Evolutionary conservation across 805 yeast species (phyloP).

Genomic region (Cyberlindnera amylophila): DNA sequence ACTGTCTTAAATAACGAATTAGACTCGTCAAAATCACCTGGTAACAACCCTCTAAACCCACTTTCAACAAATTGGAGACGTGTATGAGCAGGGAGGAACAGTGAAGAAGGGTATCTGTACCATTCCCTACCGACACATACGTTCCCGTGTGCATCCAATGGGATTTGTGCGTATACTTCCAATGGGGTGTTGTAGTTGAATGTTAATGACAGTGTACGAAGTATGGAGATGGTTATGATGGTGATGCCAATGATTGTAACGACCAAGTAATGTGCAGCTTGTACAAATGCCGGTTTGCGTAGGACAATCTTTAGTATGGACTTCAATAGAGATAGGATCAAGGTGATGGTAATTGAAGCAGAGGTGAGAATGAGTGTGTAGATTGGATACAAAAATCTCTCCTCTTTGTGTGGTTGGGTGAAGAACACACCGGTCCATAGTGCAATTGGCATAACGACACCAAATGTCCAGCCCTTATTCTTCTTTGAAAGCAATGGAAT

Average conservation of each 20-base stretch:
- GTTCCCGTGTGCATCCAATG: constrained; percentile 35
- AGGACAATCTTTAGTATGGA: constrained; percentile 4
- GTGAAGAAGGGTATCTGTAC: constrained; percentile 89
- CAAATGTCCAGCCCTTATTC: constrained; percentile 14
- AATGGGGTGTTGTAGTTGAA: constrained; percentile 74
- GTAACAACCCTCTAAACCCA: constrained; percentile 83
- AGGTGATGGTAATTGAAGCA: constrained; percentile 48
- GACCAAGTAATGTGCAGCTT: not conserved
- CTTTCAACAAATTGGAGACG: constrained; percentile 67
- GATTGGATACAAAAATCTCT: constrained; percentile 82
- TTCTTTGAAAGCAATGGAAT: constrained; percentile 23
- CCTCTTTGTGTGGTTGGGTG: constrained; percentile 88
- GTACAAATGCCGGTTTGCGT: not conserved
- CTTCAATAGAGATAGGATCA: not conserved
- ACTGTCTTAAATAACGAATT: constrained; percentile 32
- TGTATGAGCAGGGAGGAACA: constrained; percentile 63
- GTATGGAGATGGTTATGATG: constrained; percentile 32
- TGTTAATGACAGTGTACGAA: constrained; percentile 58
- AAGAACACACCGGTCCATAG: constrained; percentile 68
- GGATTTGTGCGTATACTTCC: constrained; percentile 45
- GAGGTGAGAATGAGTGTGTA: constrained; percentile 65
- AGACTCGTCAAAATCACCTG: constrained; percentile 73
- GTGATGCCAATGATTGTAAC: constrained; percentile 5
- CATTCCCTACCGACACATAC: constrained; percentile 94
- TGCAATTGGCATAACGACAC: constrained; percentile 46